Evolutionary conservation across 2,329 filamentous ascomycete genomes (phyloP), one percentile per base, ranked within the genome.

Genomic region (Botrytis paeoniae): DNA sequence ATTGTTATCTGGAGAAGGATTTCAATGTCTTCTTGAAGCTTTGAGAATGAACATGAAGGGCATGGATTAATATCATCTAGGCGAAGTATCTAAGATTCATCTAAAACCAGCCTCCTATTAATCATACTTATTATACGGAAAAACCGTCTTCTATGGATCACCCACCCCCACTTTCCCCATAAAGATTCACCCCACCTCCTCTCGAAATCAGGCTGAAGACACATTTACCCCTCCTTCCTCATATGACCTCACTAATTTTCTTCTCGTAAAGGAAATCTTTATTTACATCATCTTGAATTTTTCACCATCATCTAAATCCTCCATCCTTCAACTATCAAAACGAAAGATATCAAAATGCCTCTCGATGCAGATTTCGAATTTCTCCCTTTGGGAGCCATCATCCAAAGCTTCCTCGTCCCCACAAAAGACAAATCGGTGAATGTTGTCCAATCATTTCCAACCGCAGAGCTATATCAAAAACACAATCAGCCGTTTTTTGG

Each of bases 381-480:
- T 83, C 85, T 95, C 75, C 90, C 92, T 37, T 86, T 93, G 69
- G 93, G 93, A 75, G 93, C 92, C 78, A 93, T 93, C 81, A 91
- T 96, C 81, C 91, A 98, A 81, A 89, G 92, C 80, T 91, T 98
- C 85, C 87, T 86, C 65, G 88, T 98, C 77, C 92, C 87, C 74
- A 85, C 89, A 81, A 69, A 69, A 51, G 35, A 29, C 57, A 65
- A 48, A 25, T 29, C 71, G 4, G 41, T 64, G 9, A 96, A 98
- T 84, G 96, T 99, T 77, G 95, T 98, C 35, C 92, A 96, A 78
- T 91, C 91, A 70, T 98, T 98, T 84, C 89, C 92, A 29, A 90
- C 87, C 22, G 88, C 92, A 70, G 89, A 92, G 62, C 88, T 91
- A 74, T 98, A 98, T 84, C 87, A 87, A 76, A 84, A 89, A 77